phyloP scores from a whole-genome alignment of 805 yeast species.

The Lipomyces orientalis region DNA sequence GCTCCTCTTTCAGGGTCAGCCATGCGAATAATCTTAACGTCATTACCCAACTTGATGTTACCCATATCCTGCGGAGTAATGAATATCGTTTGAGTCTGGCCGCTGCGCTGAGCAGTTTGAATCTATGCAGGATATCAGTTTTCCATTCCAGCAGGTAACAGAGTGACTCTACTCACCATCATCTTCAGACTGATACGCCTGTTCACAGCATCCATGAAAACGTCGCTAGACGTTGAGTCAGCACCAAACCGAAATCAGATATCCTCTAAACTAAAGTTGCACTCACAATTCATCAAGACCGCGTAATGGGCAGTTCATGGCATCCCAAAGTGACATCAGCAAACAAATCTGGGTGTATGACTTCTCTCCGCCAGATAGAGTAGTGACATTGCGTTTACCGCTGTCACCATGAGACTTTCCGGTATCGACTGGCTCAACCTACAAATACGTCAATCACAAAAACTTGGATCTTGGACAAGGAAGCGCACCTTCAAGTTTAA shows the following conservation, averaged over 20 bases:
- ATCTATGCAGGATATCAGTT: constrained; percentile 41
- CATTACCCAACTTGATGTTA: constrained; percentile 65
- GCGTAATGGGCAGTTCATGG: constrained; percentile 84
- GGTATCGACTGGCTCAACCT: constrained; percentile 33
- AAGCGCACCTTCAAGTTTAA: constrained; percentile 40
- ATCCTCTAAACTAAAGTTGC: background rate
- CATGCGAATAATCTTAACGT: constrained; percentile 47
- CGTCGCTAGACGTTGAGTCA: constrained; percentile 57
- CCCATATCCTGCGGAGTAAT: constrained; percentile 93
- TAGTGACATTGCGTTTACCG: constrained; percentile 70
- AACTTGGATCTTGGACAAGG: background rate
- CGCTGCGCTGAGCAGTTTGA: constrained; percentile 64
- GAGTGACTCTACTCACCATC: constrained; percentile 47
- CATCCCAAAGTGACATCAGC: constrained; percentile 87
- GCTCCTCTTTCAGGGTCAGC: constrained; percentile 44
- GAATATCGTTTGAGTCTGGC: constrained; percentile 82
- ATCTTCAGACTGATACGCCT: constrained; percentile 77
- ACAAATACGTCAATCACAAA: background rate
- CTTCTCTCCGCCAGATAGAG: constrained; percentile 96
- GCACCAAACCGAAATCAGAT: background rate
- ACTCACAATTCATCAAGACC: constrained; percentile 81
- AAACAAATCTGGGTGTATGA: constrained; percentile 91
- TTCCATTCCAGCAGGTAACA: background rate
- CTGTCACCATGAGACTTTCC: constrained; percentile 48
- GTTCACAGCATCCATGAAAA: constrained; percentile 94